A percentile compares a stretch with the other conserved stretches of the same genome.
Evolutionary conservation across 2,329 filamentous ascomycete genomes (phyloP).

Genomic region (Xenoacremonium recifei): DNA sequence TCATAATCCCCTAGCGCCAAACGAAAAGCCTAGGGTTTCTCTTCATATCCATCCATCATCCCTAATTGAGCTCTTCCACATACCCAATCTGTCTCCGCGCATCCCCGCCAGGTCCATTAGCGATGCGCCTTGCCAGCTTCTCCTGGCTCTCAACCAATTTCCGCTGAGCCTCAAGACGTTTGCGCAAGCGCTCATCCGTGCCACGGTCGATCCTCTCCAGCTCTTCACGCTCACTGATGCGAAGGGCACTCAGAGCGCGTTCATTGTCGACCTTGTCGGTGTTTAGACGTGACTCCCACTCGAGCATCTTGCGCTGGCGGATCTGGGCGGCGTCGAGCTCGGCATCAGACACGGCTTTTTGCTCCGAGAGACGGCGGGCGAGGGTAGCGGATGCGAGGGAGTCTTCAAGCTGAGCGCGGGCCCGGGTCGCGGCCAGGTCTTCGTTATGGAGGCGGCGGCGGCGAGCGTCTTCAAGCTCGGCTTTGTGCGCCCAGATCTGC

Average conservation of each 20-base stretch:
- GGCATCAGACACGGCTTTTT: conserved; percentile 46
- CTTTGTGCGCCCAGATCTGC: conserved; percentile 47
- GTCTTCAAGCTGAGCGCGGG: conserved; percentile 48
- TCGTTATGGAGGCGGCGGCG: conserved; percentile 44
- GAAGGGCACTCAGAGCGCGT: conserved; percentile 47
- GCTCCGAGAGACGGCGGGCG: conserved; percentile 41
- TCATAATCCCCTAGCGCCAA: conserved; percentile 12
- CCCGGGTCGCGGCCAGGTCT: conserved; percentile 43
- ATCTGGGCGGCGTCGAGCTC: conserved; percentile 45
- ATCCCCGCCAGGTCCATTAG: conserved; percentile 34
- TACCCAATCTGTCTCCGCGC: conserved; percentile 54
- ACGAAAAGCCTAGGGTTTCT: conserved; percentile 3
- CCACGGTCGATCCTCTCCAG: conserved; percentile 47
- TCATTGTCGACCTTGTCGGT: conserved; percentile 47
- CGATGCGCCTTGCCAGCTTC: conserved; percentile 41
- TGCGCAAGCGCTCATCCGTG: conserved; percentile 44
- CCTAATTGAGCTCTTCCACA: conserved; percentile 49
- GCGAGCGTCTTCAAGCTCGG: conserved; percentile 51
- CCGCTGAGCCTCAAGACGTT: conserved; percentile 49
- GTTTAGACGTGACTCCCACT: conserved; percentile 48
- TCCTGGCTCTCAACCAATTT: conserved; percentile 50
- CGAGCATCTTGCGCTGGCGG: conserved; percentile 43
- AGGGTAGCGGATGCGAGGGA: conserved; percentile 31
- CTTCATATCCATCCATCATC: conserved; percentile 1
- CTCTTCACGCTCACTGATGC: conserved; percentile 50